Evolutionary conservation across 2,329 filamentous ascomycete species (phyloP).

Genomic region (Camptophora hylomeconis): DNA sequence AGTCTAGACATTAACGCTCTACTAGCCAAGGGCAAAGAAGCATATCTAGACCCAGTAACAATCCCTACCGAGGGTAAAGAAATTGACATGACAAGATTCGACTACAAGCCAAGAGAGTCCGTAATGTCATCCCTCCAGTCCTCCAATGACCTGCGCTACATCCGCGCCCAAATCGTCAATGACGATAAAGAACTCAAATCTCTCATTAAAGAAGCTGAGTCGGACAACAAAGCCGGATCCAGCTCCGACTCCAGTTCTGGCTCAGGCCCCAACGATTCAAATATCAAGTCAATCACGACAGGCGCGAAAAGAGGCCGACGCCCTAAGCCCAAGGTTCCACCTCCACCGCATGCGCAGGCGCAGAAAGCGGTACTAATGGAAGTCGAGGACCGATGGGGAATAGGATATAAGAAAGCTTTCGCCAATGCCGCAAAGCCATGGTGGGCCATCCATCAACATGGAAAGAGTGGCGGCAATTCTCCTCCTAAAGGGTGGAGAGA

Average conservation of each 20-base stretch:
- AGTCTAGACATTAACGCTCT: slow-evolving; percentile 71
- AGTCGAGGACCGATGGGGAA: slow-evolving; percentile 19
- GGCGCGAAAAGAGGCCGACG: slow-evolving; percentile 12
- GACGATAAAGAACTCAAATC: slow-evolving; percentile 61
- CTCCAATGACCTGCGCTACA: slow-evolving; percentile 45
- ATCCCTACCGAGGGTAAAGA: slow-evolving; percentile 36
- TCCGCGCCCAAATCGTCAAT: slow-evolving; percentile 72
- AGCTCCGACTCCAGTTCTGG: slow-evolving; percentile 1
- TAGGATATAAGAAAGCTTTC: slow-evolving; percentile 11
- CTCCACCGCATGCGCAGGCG: slow-evolving; percentile 24
- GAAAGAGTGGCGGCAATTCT: slow-evolving; percentile 9
- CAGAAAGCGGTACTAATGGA: slow-evolving; percentile 34
- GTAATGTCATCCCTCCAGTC: slow-evolving; percentile 64
- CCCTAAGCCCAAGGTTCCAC: slow-evolving; percentile 20
- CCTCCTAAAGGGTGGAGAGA: slow-evolving; percentile 7
- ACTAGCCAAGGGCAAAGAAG: slow-evolving; percentile 56
- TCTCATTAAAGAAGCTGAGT: slow-evolving; percentile 51
- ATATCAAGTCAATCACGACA: slow-evolving; percentile 5
- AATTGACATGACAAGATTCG: slow-evolving; percentile 48
- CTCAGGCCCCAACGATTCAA: slow-evolving; percentile 1
- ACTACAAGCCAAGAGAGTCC: slow-evolving; percentile 57
- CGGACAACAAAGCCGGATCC: slow-evolving; percentile 17
- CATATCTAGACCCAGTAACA: slow-evolving; percentile 54
- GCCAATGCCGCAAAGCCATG: slow-evolving; percentile 8
- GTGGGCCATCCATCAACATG: slow-evolving; percentile 9